These are phyloP conservation scores for Aspergillus eucalypticola DNA, from an alignment of 2,329 filamentous ascomycete genomes.

Conservation along the genomic window DNA sequence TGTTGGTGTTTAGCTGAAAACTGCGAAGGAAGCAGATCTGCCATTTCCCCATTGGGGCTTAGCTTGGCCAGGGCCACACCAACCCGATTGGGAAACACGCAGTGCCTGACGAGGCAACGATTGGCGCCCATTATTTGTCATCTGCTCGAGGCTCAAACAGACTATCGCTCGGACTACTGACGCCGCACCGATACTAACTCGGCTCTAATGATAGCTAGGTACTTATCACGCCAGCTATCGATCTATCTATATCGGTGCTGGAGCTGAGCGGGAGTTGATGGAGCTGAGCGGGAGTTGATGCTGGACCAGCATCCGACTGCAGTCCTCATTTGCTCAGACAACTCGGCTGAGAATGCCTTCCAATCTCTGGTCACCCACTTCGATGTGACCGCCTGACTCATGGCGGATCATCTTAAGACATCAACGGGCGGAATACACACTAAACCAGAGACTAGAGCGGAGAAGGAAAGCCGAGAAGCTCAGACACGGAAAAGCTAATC, in stretches of 20 bases:
- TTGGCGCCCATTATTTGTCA: slow-evolving; percentile 21
- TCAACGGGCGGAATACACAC: background rate
- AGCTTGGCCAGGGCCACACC: background rate
- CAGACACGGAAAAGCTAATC: background rate
- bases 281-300: too few relatives aligned
- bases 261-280: too few relatives aligned
- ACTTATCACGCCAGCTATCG: background rate
- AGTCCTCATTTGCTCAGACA: background rate
- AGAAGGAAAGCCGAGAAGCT: background rate
- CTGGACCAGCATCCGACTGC: background rate
- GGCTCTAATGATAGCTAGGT: slow-evolving; percentile 3
- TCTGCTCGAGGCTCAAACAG: slow-evolving; percentile 17
- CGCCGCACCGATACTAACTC: slow-evolving; percentile 1
- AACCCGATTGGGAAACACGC: slow-evolving; percentile 22
- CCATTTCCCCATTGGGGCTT: slow-evolving; percentile 2
- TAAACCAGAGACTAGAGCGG: background rate
- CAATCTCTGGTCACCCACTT: background rate
- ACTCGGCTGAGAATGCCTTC: background rate
- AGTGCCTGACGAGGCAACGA: slow-evolving; percentile 18
- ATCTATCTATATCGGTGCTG: background rate
- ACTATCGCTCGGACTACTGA: slow-evolving; percentile 10
- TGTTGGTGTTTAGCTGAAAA: background rate
- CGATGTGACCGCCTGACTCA: background rate
- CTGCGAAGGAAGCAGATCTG: background rate
- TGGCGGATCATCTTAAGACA: background rate